Base-by-base conservation (phyloP, 257 asterid species). In the Thymus mandschuricus region DNA sequence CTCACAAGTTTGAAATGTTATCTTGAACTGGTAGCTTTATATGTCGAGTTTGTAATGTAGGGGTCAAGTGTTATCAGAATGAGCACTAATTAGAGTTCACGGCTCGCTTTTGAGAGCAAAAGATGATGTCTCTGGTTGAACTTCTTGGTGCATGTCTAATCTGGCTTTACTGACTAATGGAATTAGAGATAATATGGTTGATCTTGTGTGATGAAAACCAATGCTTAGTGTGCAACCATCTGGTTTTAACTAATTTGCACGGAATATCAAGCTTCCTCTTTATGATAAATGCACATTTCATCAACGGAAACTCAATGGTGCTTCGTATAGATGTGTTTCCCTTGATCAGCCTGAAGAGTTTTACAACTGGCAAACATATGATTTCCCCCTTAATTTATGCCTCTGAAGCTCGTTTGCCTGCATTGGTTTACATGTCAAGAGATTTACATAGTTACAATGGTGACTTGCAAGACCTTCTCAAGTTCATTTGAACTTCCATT, bases 291-390 rank as follows among this genome's bases (percentile, higher is more conserved):
- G 34, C 69, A 48, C n/a, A 2, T 61, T 43, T 69, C 65, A 56
- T 69, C 74, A 28, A 45, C 73, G 13, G 11, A 27, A 9, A 27
- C 52, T 38, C 52, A 28, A 70, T 31, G 29, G 33, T 2, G 12
- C 3, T 35, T 12, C 64, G 12, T 9, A 30, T 72, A 61, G 4
- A 63, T 10, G 64, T 52, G 45, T 60, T 71, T 70, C 60, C 66
- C 48, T 67, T 67, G 34, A 10, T 46, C n/a, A 1, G 57, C 59
- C 34, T 9, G 11, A 6, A 46, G 10, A 21, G 3, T 15, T 8
- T 13, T 44, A 64, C 4, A 34, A 44, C 43, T 64, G 21, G 56
- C 54, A 64, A 73, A 38, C 8, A 31, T 29, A 3, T 9, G 9
- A 4, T 51, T 55, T 10, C 13, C 9, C 4, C 8, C 54, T 21